A percentile compares a stretch with the other conserved stretches of the same genome.
Conservation (phyloP, 2,329 filamentous ascomycete species). For the Colletotrichum somersetense region DNA sequence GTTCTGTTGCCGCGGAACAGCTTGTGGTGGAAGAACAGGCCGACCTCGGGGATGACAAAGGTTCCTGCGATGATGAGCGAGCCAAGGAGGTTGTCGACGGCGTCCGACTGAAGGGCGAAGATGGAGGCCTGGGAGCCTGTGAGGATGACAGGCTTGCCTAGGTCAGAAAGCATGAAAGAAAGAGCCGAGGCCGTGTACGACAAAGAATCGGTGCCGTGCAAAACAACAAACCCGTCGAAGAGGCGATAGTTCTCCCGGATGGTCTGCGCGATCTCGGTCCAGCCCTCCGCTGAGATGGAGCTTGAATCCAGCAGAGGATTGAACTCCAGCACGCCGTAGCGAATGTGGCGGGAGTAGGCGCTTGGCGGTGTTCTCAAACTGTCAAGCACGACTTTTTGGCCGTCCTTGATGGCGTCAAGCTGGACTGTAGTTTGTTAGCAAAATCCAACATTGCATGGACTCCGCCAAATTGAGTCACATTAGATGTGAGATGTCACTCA, state of each 20-base stretch:
- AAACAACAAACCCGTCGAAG: slow-evolving; percentile 91
- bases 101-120: slow-evolving; percentile 90
- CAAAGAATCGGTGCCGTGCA: slow-evolving; percentile 91
- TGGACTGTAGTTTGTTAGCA: slow-evolving; percentile 53
- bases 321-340: slow-evolving; percentile 89
- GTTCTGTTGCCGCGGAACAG: slow-evolving; percentile 90
- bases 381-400: slow-evolving; percentile 65
- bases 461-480: not conserved
- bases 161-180: slow-evolving; percentile 91
- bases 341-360: slow-evolving; percentile 82
- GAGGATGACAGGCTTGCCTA: slow-evolving; percentile 91
- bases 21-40: slow-evolving; percentile 92
- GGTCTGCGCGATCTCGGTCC: slow-evolving; percentile 85
- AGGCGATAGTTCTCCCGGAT: slow-evolving; percentile 87
- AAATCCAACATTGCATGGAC: not conserved
- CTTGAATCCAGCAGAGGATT: slow-evolving; percentile 87
- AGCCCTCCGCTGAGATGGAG: slow-evolving; percentile 87
- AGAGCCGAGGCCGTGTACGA: slow-evolving; percentile 91
- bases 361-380: slow-evolving; percentile 85
- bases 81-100: slow-evolving; percentile 89
- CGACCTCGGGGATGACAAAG: slow-evolving; percentile 93
- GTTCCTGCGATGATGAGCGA: slow-evolving; percentile 92
- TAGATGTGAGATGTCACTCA: not conserved
- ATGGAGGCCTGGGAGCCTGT: slow-evolving; percentile 89
- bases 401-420: slow-evolving; percentile 65